Percentiles rank a stretch among this genome's conserved stretches.
These are phyloP conservation scores for Talaromyces stipitatus DNA, from an alignment of 495 filamentous ascomycete species.

Conservation along the genomic window DNA sequence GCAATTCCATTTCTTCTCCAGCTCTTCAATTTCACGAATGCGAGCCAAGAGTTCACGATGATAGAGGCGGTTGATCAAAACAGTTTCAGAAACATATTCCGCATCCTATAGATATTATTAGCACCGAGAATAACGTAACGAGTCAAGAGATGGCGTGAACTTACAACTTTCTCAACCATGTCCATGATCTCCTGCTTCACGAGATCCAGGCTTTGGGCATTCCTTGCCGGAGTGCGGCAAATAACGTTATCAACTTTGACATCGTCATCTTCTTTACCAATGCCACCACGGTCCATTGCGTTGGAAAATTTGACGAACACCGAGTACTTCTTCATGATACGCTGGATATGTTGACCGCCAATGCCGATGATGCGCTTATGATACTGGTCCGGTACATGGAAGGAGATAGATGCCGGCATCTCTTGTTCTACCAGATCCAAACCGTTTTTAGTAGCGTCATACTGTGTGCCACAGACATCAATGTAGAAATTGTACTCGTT, in stretches of 20 bases:
- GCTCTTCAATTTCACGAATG: conserved; percentile 79
- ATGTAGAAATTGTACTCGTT: conserved; percentile 99
- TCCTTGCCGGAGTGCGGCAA: conserved; percentile 92
- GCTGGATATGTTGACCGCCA: conserved; percentile 96
- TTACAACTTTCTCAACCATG: conserved; percentile 92
- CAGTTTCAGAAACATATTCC: conserved; percentile 88
- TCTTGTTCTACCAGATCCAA: conserved; percentile 93
- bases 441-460: conserved; percentile 86
- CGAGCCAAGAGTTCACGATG: conserved; percentile 88
- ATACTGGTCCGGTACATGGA: conserved; percentile 99
- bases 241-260: conserved; percentile 99
- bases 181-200: conserved; percentile 99
- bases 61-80: conserved; percentile 88
- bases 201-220: conserved; percentile 90
- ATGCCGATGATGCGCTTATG: conserved; percentile 99
- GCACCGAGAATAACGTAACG: neutral
- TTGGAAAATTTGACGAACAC: conserved; percentile 99
- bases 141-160: conserved; percentile 14
- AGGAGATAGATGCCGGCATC: conserved; percentile 97
- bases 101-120: conserved; percentile 54
- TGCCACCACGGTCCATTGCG: conserved; percentile 94
- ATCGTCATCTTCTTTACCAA: conserved; percentile 92
- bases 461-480: conserved; percentile 84
- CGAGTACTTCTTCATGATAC: conserved; percentile 99
- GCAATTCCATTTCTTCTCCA: conserved; percentile 98